Base-by-base conservation (phyloP, 2,329 filamentous ascomycete species). In the Fusarium pininemorale region DNA sequence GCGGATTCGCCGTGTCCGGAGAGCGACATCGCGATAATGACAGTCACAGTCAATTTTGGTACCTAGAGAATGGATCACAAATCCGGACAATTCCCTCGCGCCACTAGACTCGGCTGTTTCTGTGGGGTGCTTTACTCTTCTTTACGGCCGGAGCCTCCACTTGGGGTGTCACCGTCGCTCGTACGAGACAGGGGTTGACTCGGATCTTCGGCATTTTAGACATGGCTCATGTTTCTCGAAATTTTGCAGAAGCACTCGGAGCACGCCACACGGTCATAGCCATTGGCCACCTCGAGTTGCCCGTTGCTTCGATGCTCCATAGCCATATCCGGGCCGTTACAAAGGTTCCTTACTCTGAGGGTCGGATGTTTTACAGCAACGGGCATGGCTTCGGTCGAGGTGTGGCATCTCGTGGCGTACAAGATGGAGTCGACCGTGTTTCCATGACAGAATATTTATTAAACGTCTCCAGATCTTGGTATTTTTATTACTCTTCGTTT, bases 211-310 rank as follows among this genome's bases (percentile, higher is more conserved):
- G 75, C 74, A 62, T 56, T 26, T 53, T 47, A 63, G 70, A 45
- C 53, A 63, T 73, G 74, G 66, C 72, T 73, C 70, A 76, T 69
- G 61, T 32, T 77, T 78, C 73, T 76, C 67, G 76, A 78, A 78
- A 74, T 50, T 73, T 68, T 74, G 66, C 58, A 45, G 59, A 62
- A 63, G 55, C 48, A 64, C 55, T 42, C 14, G 39, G 45, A 37
- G 15, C 38, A 50, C 53, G 32, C 57, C 47, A 70, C 53, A 42
- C 51, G 35, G 51, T 39, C 66, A 63, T 48, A 65, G 73, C 58
- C 60, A 67, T 74, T 76, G 69, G 68, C 63, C 63, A 48, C 51
- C 30, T 53, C 16, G 18, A 18, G 22, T 26, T 55, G 37, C 44
- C 44, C 60, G 50, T 54, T 56, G 47, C 69, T 69, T 35, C 18